Conservation (phyloP, 768 basidiomycete species). For the Lactarius pseudohatsudake region DNA sequence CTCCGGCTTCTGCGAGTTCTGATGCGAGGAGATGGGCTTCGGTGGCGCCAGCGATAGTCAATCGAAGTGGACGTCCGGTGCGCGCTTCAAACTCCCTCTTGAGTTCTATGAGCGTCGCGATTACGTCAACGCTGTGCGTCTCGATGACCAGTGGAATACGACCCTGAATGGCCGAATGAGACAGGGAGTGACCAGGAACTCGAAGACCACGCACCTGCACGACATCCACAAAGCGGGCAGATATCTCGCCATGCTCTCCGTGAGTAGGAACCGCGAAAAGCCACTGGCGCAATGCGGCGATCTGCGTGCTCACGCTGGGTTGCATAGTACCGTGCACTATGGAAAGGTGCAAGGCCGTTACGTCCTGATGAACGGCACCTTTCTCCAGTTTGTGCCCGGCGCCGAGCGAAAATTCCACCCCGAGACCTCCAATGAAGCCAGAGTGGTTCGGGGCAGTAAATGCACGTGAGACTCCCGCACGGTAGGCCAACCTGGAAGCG, state of each 20-base stretch:
- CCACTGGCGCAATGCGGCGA: constrained; percentile 65
- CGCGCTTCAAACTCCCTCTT: constrained; percentile 59
- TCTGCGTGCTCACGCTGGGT: constrained; percentile 72
- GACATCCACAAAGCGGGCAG: constrained; percentile 39
- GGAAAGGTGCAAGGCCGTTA: constrained; percentile 46
- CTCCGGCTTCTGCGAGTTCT: constrained; percentile 46
- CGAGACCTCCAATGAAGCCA: constrained; percentile 42
- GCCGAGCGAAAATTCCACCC: constrained; percentile 45
- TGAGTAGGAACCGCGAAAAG: constrained; percentile 46
- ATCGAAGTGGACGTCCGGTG: constrained; percentile 44
- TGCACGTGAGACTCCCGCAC: constrained; percentile 48
- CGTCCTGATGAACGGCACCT: constrained; percentile 44
- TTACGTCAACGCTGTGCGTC: constrained; percentile 76
- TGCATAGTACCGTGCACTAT: constrained; percentile 36
- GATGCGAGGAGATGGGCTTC: constrained; percentile 71
- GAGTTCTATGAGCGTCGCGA: constrained; percentile 70
- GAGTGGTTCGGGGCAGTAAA: constrained; percentile 35
- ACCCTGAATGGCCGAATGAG: constrained; percentile 44
- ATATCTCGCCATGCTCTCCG: constrained; percentile 30
- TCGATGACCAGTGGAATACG: constrained; percentile 72
- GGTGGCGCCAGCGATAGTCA: constrained; percentile 64
- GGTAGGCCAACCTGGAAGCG: constrained; percentile 57
- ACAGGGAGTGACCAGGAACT: not conserved
- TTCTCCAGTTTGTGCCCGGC: constrained; percentile 41
- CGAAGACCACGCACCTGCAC: constrained; percentile 32